A percentile compares a stretch with the other conserved stretches of the same genome.
Conservation (phyloP, 2,329 filamentous ascomycete species). For the Tolypocladium tundrense region DNA sequence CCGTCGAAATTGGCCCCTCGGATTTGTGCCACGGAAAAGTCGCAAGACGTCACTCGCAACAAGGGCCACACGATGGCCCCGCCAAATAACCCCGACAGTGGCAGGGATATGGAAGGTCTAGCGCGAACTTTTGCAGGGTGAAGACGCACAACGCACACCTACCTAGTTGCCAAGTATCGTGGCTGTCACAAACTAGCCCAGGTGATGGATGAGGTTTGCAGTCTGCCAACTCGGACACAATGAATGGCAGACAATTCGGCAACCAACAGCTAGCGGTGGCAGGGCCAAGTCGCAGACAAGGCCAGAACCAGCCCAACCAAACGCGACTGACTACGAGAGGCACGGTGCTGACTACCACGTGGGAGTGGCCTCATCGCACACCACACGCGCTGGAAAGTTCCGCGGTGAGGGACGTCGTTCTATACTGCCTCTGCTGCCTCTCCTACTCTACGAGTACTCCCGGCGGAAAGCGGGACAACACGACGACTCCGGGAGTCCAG, state of each 20-base stretch:
- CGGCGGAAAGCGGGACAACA: not conserved
- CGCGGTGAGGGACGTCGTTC: not conserved
- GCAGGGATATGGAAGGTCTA: constrained; percentile 1
- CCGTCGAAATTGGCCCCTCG: not conserved
- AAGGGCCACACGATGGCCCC: not conserved
- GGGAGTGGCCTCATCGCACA: not conserved
- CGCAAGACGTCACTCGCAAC: not conserved
- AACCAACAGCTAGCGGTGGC: not conserved
- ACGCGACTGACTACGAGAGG: not conserved
- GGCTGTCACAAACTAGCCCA: not conserved
- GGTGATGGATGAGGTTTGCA: not conserved
- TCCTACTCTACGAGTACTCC: not conserved
- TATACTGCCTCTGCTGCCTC: no score
- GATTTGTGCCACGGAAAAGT: not conserved
- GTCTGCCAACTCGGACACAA: not conserved
- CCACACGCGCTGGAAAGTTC: not conserved
- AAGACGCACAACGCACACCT: not conserved
- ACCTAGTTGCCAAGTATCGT: not conserved
- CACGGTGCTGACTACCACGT: not conserved
- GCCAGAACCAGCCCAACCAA: not conserved
- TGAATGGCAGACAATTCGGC: not conserved
- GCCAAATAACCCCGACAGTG: constrained; percentile 1
- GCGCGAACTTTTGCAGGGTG: constrained; percentile 7
- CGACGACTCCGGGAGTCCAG: not conserved
- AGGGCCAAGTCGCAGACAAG: not conserved